Evolutionary conservation across 148 eudicot genomes (phyloP), one percentile per base, ranked within the genome.

Genomic region (Bassia scoparia): DNA sequence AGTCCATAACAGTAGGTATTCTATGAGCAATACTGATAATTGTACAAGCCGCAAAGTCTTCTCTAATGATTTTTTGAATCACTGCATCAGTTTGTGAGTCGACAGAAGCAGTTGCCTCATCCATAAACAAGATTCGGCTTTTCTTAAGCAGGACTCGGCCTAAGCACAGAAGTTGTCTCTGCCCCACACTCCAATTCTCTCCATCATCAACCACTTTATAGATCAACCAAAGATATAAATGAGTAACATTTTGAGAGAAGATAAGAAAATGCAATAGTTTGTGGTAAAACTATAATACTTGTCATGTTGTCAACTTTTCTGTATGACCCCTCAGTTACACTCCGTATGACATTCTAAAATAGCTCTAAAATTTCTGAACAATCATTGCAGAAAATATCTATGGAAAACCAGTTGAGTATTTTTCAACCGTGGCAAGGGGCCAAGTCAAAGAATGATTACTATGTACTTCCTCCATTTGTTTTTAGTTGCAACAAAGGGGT

Each of bases 21-120:
- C 98, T 95, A 65, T 95, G 98, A 65, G 98, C 97, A 76, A 95
- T 95, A 86, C 98, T 95, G 82, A 91, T 91, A 66, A 95, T 95
- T 17, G 99, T 89, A 71, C 96, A 87, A 27, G 83, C 74, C 1
- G 90, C 82, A 68, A 95, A 91, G 75, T 95, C 98, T 86, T 89
- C 97, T 35, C 99, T 71, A 64, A 95, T 95, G 71, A 95, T 89
- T 72, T 73, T 87, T 77, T 95, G 99, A 67, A 95, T 92, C 55
- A 88, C 94, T 20, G 89, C 97, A 76, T 95, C 97, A 0, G 97
- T 91, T 69, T 89, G 96, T 27, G 97, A 92, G 85, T 95, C 99
- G n/a, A 95, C 97, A 0, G 97, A 95, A 21, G 97, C 99, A 15
- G 97, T 95, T 18, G 99, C 99, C 83, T 95, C 98, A 27, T 95